A percentile compares a stretch with the other conserved stretches of the same genome.
Conservation (phyloP, 192 early-diverging fungal genomes). For the Coemansia sp. region DNA sequence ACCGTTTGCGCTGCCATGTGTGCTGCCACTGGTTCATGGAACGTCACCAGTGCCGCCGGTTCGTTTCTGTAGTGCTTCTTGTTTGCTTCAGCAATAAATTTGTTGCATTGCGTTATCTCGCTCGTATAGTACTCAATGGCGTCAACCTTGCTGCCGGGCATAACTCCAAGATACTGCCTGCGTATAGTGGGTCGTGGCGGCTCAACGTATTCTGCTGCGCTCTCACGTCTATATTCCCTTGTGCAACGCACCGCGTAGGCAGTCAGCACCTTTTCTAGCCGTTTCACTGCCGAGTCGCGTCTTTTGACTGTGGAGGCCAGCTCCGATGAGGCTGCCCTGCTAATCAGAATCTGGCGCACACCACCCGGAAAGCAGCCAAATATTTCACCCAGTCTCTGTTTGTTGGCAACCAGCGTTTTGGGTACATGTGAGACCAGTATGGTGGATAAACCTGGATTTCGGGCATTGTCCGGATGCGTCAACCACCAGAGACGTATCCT, state of each 20-base stretch:
- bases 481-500: slow-evolving; percentile 66
- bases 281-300: slow-evolving; percentile 53
- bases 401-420: slow-evolving; percentile 50
- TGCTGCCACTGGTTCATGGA: slow-evolving; percentile 70
- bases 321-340: slow-evolving; percentile 53
- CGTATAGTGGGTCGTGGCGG: slow-evolving; percentile 53
- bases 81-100: slow-evolving; percentile 48
- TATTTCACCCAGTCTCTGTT: slow-evolving; percentile 51
- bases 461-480: slow-evolving; percentile 52
- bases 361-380: slow-evolving; percentile 72
- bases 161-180: slow-evolving; percentile 22
- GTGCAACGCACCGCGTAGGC: slow-evolving; percentile 48
- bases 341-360: slow-evolving; percentile 64
- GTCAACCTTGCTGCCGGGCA: slow-evolving; percentile 61
- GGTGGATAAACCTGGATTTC: slow-evolving; percentile 59
- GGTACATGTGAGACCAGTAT: slow-evolving; percentile 76
- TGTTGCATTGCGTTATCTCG: slow-evolving; percentile 36
- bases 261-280: slow-evolving; percentile 59
- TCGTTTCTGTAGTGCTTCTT: slow-evolving; percentile 33
- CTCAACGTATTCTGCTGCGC: slow-evolving; percentile 9
- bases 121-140: slow-evolving; percentile 41
- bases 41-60: slow-evolving; percentile 82
- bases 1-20: slow-evolving; percentile 77
- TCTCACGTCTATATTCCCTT: slow-evolving; percentile 18
- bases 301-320: slow-evolving; percentile 55